Base-by-base conservation (phyloP, 192 early-diverging fungal species). In the Entomortierella parvispora region DNA sequence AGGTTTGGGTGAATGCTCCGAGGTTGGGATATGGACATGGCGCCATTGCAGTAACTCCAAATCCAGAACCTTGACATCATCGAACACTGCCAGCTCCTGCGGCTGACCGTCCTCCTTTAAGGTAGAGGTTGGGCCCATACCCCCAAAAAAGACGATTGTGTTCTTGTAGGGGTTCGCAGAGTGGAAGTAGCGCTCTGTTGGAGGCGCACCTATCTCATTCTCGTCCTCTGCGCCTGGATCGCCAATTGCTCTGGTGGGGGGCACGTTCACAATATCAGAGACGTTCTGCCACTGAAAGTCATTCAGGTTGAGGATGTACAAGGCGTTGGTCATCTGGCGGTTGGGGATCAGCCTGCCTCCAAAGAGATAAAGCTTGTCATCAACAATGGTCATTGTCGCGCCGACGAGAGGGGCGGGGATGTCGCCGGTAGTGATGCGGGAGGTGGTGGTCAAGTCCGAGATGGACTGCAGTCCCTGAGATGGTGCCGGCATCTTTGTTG, bases 351-450 rank as follows among this genome's bases (percentile, higher is more conserved):
- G 68, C 8, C 91, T 82, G 17, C 91, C 91, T 58, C 86, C 91
- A 86, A 93, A 93, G 5, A 93, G 84, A 58, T 87, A 91, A 2
- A 90, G 77, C 18, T 82, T 69, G 31, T 86, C 85, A 25, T 81
- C 75, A 37, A 90, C 80, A n/a, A 89, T 81, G 22, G 89, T 87
- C 50, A 85, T 75, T 0, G 91, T 89, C 40, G 88, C 85, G 20
- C 91, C 91, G 0, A 93, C 90, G 42, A 91, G 71, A 8, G 91
- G 90, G 23, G 91, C 90, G 2, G 91, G 91, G 47, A 90, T 82
- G 37, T 91, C 90, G 33, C 91, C 91, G 18, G 79, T 87, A 32
- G 85, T 82, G 52, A 65, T 42, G 15, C 74, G 82, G 18, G 69
- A 72, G 28, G 79, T 79, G 23, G 83, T 83, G 11, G 82, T 85